A percentile compares a stretch with the other conserved stretches of the same genome.
phyloP scores from a whole-genome alignment of 495 filamentous ascomycete genomes.

The Hyaloscypha finlandica region DNA sequence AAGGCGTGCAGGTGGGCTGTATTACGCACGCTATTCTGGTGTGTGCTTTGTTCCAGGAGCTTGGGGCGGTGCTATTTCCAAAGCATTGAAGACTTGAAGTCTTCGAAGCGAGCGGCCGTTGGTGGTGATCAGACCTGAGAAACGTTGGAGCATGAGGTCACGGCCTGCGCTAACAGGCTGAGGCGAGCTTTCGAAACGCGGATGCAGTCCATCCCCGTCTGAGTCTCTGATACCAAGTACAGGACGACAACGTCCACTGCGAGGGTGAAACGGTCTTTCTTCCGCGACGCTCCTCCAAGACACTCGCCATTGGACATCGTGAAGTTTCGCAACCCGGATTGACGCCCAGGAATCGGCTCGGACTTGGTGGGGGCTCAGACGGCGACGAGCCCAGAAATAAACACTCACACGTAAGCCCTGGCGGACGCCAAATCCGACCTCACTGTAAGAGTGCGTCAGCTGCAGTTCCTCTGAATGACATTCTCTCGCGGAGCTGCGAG shows the following conservation, averaged over 20 bases:
- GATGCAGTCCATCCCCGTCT: background rate
- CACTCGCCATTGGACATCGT: background rate
- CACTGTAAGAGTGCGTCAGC: background rate
- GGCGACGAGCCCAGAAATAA: background rate
- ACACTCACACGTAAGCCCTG: background rate
- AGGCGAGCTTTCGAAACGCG: conserved; percentile 10
- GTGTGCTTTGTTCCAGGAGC: conserved; percentile 5
- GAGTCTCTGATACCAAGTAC: background rate
- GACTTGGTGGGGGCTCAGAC: background rate
- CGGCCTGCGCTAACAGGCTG: background rate
- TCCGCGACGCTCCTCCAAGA: background rate
- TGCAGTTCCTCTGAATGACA: background rate
- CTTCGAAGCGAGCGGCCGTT: background rate
- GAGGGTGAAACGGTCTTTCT: background rate
- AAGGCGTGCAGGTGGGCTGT: conserved; percentile 4
- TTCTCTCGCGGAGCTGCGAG: background rate
- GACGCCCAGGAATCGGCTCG: background rate
- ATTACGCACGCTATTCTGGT: background rate
- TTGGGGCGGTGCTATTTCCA: conserved; percentile 13
- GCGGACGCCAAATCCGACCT: background rate
- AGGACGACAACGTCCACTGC: background rate
- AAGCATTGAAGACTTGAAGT: background rate
- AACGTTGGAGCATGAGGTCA: background rate
- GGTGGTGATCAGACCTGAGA: background rate
- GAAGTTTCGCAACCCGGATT: background rate